Conservation (phyloP, 257 asterid species). For the Solanum bulbocastanum region DNA sequence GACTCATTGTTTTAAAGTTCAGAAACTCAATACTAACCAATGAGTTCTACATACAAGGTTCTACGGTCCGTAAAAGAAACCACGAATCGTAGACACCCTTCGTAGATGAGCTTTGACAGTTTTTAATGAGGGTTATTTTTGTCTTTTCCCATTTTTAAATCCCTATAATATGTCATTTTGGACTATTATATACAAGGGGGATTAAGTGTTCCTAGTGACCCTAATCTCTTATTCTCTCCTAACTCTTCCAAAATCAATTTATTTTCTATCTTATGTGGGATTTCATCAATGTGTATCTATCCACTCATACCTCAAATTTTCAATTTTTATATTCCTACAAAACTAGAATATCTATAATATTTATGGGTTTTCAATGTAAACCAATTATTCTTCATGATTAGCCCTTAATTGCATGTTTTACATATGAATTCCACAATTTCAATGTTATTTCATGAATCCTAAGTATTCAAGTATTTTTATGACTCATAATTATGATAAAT, state of each 20-base stretch:
- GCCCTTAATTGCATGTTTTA: neutral
- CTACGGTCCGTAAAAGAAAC: neutral
- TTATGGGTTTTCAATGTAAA: no score
- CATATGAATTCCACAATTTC: neutral
- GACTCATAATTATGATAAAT: neutral
- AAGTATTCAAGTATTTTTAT: neutral
- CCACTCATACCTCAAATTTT: neutral
- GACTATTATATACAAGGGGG: neutral
- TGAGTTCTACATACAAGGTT: neutral
- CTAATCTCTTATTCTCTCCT: neutral
- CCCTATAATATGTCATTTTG: neutral
- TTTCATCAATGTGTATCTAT: neutral
- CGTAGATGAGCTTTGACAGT: no score
- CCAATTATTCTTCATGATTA: neutral
- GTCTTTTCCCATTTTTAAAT: neutral
- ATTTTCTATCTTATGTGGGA: neutral
- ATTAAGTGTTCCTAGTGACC: neutral
- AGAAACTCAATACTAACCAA: neutral
- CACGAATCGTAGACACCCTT: neutral
- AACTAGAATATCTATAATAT: neutral
- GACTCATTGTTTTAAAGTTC: neutral
- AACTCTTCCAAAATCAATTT: neutral
- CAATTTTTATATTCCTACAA: no score
- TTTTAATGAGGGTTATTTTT: no score
- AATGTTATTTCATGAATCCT: neutral